A percentile compares a stretch with the other conserved stretches of the same genome.
Evolutionary conservation across 176 grass and related monocot genomes (phyloP).

Genomic region (Melocanna baccifera): DNA sequence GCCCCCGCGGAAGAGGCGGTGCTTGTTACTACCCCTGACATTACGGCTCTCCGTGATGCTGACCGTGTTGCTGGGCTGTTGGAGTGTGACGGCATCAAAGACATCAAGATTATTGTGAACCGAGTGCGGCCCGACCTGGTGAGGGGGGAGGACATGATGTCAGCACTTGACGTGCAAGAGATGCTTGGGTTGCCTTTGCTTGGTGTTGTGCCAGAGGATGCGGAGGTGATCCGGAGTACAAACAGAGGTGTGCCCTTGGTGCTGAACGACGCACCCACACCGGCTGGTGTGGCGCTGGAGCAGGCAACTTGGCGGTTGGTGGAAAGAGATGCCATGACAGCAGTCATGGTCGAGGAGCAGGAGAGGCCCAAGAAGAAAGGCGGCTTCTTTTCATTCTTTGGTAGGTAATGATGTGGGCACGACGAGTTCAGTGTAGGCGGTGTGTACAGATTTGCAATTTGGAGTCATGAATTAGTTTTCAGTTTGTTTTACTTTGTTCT

Average conservation of each 20-base stretch:
- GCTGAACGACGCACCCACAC: constrained; percentile 63
- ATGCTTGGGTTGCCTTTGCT: constrained; percentile 87
- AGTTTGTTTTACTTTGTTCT: constrained; percentile 18
- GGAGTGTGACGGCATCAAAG: constrained; percentile 87
- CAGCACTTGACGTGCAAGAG: constrained; percentile 84
- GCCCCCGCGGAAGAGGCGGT: constrained; percentile 84
- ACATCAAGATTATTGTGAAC: constrained; percentile 92
- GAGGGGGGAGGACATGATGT: constrained; percentile 96
- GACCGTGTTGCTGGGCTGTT: constrained; percentile 75
- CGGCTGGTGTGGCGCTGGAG: constrained; percentile 79
- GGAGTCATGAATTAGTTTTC: neutral
- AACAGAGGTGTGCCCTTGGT: constrained; percentile 75
- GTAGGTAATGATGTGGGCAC: constrained; percentile 24
- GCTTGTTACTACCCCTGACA: constrained; percentile 82
- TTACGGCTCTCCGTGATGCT: constrained; percentile 79
- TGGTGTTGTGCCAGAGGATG: constrained; percentile 78
- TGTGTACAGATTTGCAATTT: constrained; percentile 34
- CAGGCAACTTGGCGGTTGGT: constrained; percentile 81
- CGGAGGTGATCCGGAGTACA: constrained; percentile 80
- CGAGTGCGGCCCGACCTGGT: constrained; percentile 78
- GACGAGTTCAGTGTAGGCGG: neutral
- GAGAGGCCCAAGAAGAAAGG: constrained; percentile 65
- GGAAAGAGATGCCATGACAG: constrained; percentile 84
- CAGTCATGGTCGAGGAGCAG: constrained; percentile 78
- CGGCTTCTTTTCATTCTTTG: constrained; percentile 70